A percentile compares a stretch with the other conserved stretches of the same genome.
Evolutionary conservation across 1,284 basidiomycete species (phyloP).

Genomic region (Volvariella surrecta): DNA sequence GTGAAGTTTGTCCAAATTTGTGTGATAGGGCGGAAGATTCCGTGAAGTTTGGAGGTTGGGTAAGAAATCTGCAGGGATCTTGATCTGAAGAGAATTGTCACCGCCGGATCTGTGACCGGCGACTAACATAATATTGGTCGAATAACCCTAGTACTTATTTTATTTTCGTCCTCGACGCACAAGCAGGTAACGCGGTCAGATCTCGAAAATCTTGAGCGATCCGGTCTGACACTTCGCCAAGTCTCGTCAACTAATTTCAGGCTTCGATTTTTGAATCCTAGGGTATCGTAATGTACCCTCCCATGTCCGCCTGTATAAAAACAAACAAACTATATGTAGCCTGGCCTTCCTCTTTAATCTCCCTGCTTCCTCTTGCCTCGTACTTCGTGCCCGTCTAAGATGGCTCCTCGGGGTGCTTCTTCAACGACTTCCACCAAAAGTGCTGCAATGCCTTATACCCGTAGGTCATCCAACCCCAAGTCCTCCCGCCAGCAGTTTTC

Average conservation of each 20-base stretch:
- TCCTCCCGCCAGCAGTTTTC: constrained; percentile 75
- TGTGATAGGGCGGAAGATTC: no score
- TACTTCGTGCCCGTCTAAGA: constrained; percentile 17
- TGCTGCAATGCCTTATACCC: constrained; percentile 36
- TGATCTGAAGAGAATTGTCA: background rate
- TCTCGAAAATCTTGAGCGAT: constrained; percentile 29
- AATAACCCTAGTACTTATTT: no score
- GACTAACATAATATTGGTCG: no score
- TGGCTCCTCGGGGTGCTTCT: constrained; percentile 43
- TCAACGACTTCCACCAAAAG: constrained; percentile 23
- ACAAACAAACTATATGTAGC: constrained; percentile 15
- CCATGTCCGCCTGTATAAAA: constrained; percentile 25
- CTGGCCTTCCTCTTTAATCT: constrained; percentile 18
- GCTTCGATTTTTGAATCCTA: constrained; percentile 19
- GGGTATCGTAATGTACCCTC: constrained; percentile 16
- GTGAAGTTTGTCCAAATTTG: no score
- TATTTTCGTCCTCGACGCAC: no score
- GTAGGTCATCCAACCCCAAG: constrained; percentile 52
- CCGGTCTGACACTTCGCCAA: constrained; percentile 24
- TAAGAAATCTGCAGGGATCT: background rate
- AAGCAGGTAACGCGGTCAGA: background rate
- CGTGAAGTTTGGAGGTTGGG: no score
- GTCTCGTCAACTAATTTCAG: constrained; percentile 22
- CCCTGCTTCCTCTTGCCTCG: constrained; percentile 9
- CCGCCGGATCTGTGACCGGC: constrained; percentile 1